These are phyloP conservation scores for Isoetes taiwanensis DNA, from an alignment of 75 land plant species.

Conservation along the genomic window DNA sequence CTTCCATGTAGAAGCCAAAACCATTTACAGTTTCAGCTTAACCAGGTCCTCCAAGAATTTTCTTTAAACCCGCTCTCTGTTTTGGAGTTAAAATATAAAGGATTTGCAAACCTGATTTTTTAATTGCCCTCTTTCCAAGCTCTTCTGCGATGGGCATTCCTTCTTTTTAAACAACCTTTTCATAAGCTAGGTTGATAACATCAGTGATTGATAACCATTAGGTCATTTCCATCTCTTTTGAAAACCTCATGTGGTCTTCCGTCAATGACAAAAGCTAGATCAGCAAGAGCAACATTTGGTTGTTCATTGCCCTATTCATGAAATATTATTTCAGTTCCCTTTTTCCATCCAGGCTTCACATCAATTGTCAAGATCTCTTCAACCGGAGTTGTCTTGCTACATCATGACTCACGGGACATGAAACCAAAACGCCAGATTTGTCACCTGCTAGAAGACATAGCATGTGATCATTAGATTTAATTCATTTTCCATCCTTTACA, in stretches of 20 bases:
- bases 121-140: conserved; percentile 39
- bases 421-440: too few relatives aligned
- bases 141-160: conserved; percentile 80
- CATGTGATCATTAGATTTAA: too few relatives aligned
- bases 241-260: conserved; percentile 63
- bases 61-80: conserved; percentile 44
- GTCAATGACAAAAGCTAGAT: conserved; percentile 65
- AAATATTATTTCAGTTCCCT: conserved; percentile 80
- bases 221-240: conserved; percentile 73
- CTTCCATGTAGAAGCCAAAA: too few relatives aligned
- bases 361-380: conserved; percentile 75
- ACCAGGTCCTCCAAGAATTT: too few relatives aligned
- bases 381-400: conserved; percentile 53
- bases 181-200: conserved; percentile 53
- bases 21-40: too few relatives aligned
- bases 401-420: too few relatives aligned
- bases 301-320: conserved; percentile 81
- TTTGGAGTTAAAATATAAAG: conserved; percentile 49
- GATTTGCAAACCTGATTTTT: conserved; percentile 43
- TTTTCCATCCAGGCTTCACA: conserved; percentile 82
- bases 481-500: too few relatives aligned
- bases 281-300: conserved; percentile 53
- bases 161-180: conserved; percentile 66
- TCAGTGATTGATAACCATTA: conserved; percentile 52
- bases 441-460: too few relatives aligned